Conservation (phyloP, 1,284 basidiomycete genomes). For the Cryptococcus jaspeensis region DNA sequence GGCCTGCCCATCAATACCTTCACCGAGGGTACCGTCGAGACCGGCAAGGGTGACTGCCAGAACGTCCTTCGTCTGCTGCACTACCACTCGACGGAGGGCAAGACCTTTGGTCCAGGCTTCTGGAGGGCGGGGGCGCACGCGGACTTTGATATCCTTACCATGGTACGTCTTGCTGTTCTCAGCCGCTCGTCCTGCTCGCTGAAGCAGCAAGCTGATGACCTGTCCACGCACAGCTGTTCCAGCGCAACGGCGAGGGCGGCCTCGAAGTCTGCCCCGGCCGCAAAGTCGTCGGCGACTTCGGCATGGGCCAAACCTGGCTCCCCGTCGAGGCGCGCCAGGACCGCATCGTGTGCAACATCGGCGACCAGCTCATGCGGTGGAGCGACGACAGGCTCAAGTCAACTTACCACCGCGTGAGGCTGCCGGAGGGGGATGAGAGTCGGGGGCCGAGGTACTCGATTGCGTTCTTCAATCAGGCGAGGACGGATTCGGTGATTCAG, state of each 20-base stretch:
- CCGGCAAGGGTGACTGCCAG: conserved; percentile 30
- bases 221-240: conserved; percentile 25
- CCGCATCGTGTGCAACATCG: conserved; percentile 40
- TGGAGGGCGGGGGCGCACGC: conserved; percentile 41
- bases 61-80: conserved; percentile 32
- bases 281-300: conserved; percentile 37
- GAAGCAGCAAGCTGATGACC: background rate
- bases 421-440: conserved; percentile 27
- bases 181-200: background rate
- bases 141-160: conserved; percentile 38
- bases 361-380: conserved; percentile 41
- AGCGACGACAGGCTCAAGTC: conserved; percentile 36
- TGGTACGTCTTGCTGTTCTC: conserved; percentile 12
- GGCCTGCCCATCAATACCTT: conserved; percentile 31
- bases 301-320: conserved; percentile 32
- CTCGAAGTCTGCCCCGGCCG: conserved; percentile 39
- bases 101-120: conserved; percentile 33
- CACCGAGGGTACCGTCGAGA: conserved; percentile 29
- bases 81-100: conserved; percentile 36
- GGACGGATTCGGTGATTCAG: conserved; percentile 29
- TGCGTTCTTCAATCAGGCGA: conserved; percentile 41
- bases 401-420: conserved; percentile 37
- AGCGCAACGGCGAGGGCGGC: conserved; percentile 35
- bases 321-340: conserved; percentile 33
- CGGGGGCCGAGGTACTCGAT: conserved; percentile 31